Base-by-base conservation (phyloP, 495 filamentous ascomycete genomes). In the Penicillium ochrochloron region DNA sequence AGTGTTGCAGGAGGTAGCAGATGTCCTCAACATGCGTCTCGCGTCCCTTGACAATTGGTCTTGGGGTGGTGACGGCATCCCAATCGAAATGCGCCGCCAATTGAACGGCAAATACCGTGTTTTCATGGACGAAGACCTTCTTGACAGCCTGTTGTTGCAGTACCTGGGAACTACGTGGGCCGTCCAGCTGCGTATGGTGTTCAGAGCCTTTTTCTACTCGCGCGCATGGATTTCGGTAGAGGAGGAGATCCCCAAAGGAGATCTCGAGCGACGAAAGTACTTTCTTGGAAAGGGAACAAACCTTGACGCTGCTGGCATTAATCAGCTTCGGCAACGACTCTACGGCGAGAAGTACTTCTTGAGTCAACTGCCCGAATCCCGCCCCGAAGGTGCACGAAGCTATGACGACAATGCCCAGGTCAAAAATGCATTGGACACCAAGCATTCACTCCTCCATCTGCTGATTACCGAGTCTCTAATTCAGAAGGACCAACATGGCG, bases 1-100 rank as follows among this genome's bases (percentile, higher is more conserved):
- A 25, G 85, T 90, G 15, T 70, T 85, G 0, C 73, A 76, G 41
- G 89, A 91, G 63, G 80, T 91, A 5, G 82, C 81, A 2, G 87
- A 91, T 69, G 88, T 91, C 17, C 72, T 91, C 46, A 91, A 90
- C 65, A 88, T 91, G 86, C 78, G 88, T 14, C 80, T 89, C 50
- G 78, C 84, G 0, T 75, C 84, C 5, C 68, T 90, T 14, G 76
- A 83, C 1, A 82, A 75, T 23, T 91, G 89, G 89, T 72, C 73
- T n/a, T 91, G 87, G 88, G 81, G 80, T 9, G 59, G 70, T 0
- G 75, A 80, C 23, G 82, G 78, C 5, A 73, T 91, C 8, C 75
- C 80, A 0, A 59, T 92, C 2, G 86, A 89, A 57, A 84, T 87
- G 78, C 80, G 85, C 33, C 81, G 86, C 14, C 84, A 89, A 59